Evolutionary conservation across 2,329 filamentous ascomycete genomes (phyloP).

Genomic region (Colletotrichum sp.): DNA sequence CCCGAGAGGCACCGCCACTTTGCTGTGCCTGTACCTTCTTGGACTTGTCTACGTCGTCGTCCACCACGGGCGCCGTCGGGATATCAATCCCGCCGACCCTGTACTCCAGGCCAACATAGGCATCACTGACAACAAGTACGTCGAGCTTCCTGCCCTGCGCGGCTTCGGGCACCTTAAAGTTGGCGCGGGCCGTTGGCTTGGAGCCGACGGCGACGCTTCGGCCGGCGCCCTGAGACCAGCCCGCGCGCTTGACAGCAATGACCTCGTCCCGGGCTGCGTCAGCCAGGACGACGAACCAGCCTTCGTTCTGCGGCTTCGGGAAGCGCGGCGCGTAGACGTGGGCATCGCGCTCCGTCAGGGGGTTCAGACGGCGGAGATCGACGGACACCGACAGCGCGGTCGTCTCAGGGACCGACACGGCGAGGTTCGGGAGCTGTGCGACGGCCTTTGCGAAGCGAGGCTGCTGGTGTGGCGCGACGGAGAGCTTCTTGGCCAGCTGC

Average conservation of each 20-base stretch:
- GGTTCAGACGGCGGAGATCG: constrained; percentile 70
- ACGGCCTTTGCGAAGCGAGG: constrained; percentile 63
- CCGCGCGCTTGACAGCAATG: constrained; percentile 83
- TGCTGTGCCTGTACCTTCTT: constrained; percentile 37
- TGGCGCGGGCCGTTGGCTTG: constrained; percentile 58
- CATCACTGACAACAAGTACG: constrained; percentile 82
- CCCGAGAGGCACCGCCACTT: neutral
- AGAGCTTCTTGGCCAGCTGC: constrained; percentile 55
- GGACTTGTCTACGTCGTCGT: constrained; percentile 49
- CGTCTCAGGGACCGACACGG: constrained; percentile 63
- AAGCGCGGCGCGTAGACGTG: constrained; percentile 87
- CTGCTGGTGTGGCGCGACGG: constrained; percentile 49
- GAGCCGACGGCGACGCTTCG: constrained; percentile 41
- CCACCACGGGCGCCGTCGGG: constrained; percentile 54
- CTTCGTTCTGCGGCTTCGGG: constrained; percentile 93
- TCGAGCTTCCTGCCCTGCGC: constrained; percentile 67
- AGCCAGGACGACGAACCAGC: constrained; percentile 85
- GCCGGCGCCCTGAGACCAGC: constrained; percentile 60
- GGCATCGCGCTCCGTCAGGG: constrained; percentile 67
- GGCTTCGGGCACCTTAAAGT: constrained; percentile 64
- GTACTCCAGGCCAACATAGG: constrained; percentile 78
- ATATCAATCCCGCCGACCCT: constrained; percentile 53
- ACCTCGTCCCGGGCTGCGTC: constrained; percentile 75
- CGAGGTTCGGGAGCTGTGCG: constrained; percentile 71
- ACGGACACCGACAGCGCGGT: constrained; percentile 70